phyloP scores from a whole-genome alignment of 2,329 filamentous ascomycete genomes.

The Metarhizium brunneum region DNA sequence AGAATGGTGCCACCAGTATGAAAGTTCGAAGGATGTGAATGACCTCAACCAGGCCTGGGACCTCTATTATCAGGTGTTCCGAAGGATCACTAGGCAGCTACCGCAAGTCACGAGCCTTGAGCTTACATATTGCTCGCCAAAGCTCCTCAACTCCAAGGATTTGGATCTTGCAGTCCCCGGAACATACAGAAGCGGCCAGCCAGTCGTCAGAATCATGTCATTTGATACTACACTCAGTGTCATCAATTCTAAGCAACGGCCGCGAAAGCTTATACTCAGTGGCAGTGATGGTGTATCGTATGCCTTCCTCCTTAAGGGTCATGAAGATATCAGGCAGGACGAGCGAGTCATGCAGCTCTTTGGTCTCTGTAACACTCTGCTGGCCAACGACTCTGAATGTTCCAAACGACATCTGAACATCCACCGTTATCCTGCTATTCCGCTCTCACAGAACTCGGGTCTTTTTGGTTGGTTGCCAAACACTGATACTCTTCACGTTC shows the following conservation, averaged over 20 bases:
- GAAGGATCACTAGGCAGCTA: conserved; percentile 85
- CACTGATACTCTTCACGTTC: conserved; percentile 90
- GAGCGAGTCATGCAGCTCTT: conserved; percentile 99
- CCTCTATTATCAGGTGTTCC: conserved; percentile 97
- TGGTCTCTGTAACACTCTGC: conserved; percentile 89
- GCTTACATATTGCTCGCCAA: conserved; percentile 92
- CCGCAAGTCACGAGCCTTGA: conserved; percentile 89
- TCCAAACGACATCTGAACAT: conserved; percentile 97
- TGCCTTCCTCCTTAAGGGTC: conserved; percentile 91
- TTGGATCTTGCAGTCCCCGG: conserved; percentile 93
- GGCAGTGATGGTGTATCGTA: conserved; percentile 86
- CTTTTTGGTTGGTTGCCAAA: conserved; percentile 95
- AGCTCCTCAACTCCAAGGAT: conserved; percentile 74
- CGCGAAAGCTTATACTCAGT: conserved; percentile 76
- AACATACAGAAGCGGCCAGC: conserved; percentile 72
- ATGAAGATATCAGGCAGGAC: conserved; percentile 97
- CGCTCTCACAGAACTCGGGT: conserved; percentile 91
- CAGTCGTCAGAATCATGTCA: conserved; percentile 74
- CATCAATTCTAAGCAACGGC: conserved; percentile 94
- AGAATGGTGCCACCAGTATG: conserved; percentile 92
- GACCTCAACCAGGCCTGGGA: conserved; percentile 99
- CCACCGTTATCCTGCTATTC: conserved; percentile 92
- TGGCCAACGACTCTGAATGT: conserved; percentile 88
- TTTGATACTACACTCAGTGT: conserved; percentile 88
- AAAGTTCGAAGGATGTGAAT: conserved; percentile 77